These are phyloP conservation scores for Lichtheimia hyalospora DNA, from an alignment of 371 early-diverging fungal species.

Conservation along the genomic window DNA sequence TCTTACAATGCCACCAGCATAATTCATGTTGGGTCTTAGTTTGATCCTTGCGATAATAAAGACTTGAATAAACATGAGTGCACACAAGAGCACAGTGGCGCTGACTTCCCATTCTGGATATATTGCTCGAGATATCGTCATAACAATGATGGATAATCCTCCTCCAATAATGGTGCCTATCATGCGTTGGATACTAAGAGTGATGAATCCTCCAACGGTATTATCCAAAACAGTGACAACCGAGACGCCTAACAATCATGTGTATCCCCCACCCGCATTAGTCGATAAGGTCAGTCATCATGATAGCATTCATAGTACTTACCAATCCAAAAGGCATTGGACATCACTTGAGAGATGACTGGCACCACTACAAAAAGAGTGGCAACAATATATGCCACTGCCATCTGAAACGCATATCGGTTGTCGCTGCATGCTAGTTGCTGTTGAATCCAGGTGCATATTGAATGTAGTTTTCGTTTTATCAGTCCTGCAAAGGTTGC, in stretches of 20 bases:
- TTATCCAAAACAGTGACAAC: conserved; percentile 39
- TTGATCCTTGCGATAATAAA: conserved; percentile 38
- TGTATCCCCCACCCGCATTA: not conserved
- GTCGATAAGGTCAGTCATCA: not conserved
- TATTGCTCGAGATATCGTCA: conserved; percentile 30
- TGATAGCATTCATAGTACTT: not conserved
- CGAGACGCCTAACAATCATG: conserved; percentile 24
- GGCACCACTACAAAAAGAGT: conserved; percentile 13
- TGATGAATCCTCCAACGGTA: conserved; percentile 34
- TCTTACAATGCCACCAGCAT: conserved; percentile 41
- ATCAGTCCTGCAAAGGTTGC: too few species aligned
- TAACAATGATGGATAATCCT: conserved; percentile 25
- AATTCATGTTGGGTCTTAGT: conserved; percentile 27
- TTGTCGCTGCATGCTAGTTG: conserved; percentile 12
- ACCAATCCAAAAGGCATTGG: conserved; percentile 25
- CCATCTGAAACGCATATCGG: conserved; percentile 20
- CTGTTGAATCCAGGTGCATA: not conserved
- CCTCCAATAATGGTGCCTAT: conserved; percentile 38
- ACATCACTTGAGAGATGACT: conserved; percentile 6
- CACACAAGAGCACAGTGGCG: conserved; percentile 25
- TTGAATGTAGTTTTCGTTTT: not conserved
- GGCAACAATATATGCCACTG: conserved; percentile 13
- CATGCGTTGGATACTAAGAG: conserved; percentile 31
- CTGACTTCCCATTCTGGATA: conserved; percentile 30
- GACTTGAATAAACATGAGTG: conserved; percentile 32